Evolutionary conservation across 805 yeast species (phyloP), one percentile per base, ranked within the genome.

Genomic region (Tetrapisispora fleetii): DNA sequence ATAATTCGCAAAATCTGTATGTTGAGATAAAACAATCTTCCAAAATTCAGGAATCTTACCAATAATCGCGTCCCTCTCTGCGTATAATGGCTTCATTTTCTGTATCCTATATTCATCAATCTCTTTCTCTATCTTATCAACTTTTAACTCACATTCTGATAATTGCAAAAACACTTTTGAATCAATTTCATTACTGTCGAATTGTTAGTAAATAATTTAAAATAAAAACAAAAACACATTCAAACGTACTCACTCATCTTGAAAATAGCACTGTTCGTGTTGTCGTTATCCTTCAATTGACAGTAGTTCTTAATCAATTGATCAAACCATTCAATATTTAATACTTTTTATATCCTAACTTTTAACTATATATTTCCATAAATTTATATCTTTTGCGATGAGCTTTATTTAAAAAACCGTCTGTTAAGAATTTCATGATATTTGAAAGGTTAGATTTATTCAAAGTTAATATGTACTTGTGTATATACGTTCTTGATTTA

Each of bases 21-120:
- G 84, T 59, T 85, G 87, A 2, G 90, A 88, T 11, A 91, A 67
- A 0, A 85, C 95, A 47, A 83, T 77, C 58, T 85, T 83, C 98
- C 98, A 91, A 64, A 91, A 89, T 53, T 78, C 77, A 1, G 90
- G 88, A 40, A 89, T 76, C 4, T 71, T 62, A 4, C 56, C 48
- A 16, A 81, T 70, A n/a, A 75, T 66, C 7, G 58, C 69, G 22
- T 85, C 72, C 55, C 97, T 72, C 49, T 74, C 65, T 6, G 61
- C 69, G 59, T 79, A 87, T 8, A 85, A 70, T 18, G 80, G 76
- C 53, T 74, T 76, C 8, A 87, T 74, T 30, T 75, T 67, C 43
- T 66, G 64, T 37, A 82, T 63, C 45, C 85, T 71, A 52, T 67
- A 76, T 40, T 75, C 63, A 56, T 82, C 73, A 22, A 80, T 80